These are phyloP conservation scores for Aspergillus ostianus DNA, from an alignment of 495 filamentous ascomycete species.

Conservation along the genomic window DNA sequence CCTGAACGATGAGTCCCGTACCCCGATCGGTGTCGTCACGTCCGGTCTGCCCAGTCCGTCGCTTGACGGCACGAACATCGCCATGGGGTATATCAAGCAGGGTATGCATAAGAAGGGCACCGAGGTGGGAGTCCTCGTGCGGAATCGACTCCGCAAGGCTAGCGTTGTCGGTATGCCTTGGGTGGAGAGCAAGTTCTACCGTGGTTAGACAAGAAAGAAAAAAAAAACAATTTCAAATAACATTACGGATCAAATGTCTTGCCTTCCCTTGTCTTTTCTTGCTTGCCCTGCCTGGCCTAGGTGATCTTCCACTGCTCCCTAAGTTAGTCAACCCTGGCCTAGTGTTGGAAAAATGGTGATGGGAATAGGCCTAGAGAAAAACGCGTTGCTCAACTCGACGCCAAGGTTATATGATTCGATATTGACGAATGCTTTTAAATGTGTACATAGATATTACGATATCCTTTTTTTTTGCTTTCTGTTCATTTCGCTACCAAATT, in stretches of 20 bases:
- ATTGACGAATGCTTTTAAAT: not conserved
- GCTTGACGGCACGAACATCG: constrained; percentile 80
- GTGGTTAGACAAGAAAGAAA: constrained; percentile 6
- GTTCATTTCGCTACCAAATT: too few relatives aligned
- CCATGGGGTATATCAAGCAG: constrained; percentile 90
- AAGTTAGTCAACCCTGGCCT: too few relatives aligned
- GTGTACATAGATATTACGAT: not conserved
- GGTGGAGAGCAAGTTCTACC: constrained; percentile 75
- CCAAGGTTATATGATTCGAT: too few relatives aligned
- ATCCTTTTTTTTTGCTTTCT: not conserved
- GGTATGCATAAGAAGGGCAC: constrained; percentile 86
- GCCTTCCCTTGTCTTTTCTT: not conserved
- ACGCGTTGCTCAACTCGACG: too few relatives aligned
- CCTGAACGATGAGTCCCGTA: constrained; percentile 52
- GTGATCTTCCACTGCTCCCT: too few relatives aligned
- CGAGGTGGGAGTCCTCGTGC: constrained; percentile 73
- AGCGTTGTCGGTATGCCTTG: constrained; percentile 93
- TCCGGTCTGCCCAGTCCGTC: constrained; percentile 88
- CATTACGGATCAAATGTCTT: not conserved
- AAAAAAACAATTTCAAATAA: too few relatives aligned
- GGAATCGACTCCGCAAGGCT: constrained; percentile 78
- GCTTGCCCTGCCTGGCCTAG: too few relatives aligned
- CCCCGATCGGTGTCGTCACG: constrained; percentile 68
- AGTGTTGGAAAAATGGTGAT: too few relatives aligned
- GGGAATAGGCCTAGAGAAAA: too few relatives aligned